Evolutionary conservation across 306 rosid genomes (phyloP).

Genomic region (Prunus davidiana): DNA sequence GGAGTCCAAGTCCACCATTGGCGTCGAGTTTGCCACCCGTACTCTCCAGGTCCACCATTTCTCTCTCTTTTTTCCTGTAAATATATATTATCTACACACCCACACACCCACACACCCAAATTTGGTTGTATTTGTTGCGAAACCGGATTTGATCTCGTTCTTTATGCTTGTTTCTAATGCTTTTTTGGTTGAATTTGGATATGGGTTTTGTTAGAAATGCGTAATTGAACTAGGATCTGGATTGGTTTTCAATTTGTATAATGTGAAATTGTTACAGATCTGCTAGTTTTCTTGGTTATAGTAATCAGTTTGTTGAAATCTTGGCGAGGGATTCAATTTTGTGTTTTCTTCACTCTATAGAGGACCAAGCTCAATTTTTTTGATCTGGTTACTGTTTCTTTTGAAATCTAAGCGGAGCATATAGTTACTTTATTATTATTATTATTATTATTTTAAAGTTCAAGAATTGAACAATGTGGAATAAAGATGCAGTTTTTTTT

Average conservation of each 20-base stretch:
- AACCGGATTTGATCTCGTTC: background rate
- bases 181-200: constrained; percentile 8
- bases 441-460: too few relatives aligned
- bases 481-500: too few relatives aligned
- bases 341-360: background rate
- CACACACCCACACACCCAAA: background rate
- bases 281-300: background rate
- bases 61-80: background rate
- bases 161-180: background rate
- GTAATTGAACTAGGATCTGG: background rate
- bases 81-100: background rate
- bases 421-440: background rate
- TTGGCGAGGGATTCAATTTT: background rate
- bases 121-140: background rate
- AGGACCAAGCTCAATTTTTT: background rate
- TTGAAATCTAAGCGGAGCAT: background rate
- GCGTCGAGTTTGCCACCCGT: constrained; percentile 93
- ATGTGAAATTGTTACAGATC: constrained; percentile 16
- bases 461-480: background rate
- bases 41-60: constrained; percentile 65
- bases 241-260: background rate
- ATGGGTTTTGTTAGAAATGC: background rate
- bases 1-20: constrained; percentile 95
- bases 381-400: background rate
- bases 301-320: background rate